A percentile compares a stretch with the other conserved stretches of the same genome.
phyloP scores from a whole-genome alignment of 371 early-diverging fungal species.

The Antonospora locustae region DNA sequence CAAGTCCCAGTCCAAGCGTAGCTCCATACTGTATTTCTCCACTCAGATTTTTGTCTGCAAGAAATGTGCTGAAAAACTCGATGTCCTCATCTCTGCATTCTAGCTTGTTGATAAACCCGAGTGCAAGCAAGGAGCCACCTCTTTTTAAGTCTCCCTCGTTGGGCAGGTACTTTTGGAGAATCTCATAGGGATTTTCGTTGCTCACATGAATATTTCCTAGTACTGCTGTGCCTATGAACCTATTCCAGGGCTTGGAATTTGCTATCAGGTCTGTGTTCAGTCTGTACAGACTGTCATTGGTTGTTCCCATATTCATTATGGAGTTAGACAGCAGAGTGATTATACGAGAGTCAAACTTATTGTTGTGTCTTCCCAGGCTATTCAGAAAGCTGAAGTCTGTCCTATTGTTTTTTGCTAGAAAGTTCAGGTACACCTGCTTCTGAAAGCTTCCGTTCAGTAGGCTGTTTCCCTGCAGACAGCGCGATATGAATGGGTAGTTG shows the following conservation, averaged over 20 bases:
- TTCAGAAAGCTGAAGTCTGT: conserved; percentile 36
- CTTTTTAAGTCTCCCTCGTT: conserved; percentile 61
- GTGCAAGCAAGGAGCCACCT: conserved; percentile 86
- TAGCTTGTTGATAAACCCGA: conserved; percentile 87
- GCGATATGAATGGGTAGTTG: no score
- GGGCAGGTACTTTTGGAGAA: conserved; percentile 58
- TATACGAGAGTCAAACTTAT: no score
- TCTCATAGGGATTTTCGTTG: conserved; percentile 28
- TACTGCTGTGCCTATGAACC: conserved; percentile 90
- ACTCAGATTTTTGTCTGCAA: conserved; percentile 57
- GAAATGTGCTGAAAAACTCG: conserved; percentile 64
- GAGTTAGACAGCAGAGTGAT: conserved; percentile 59
- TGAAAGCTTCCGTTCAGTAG: conserved; percentile 22
- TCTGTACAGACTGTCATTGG: conserved; percentile 86
- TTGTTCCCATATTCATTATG: conserved; percentile 89
- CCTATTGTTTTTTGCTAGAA: conserved; percentile 19
- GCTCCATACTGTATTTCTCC: conserved; percentile 91
- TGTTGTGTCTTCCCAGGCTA: no score
- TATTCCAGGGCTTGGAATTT: conserved; percentile 90
- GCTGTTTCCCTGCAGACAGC: no score
- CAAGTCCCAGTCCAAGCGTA: conserved; percentile 72
- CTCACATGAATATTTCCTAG: conserved; percentile 87
- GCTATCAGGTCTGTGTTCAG: conserved; percentile 88
- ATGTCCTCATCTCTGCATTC: conserved; percentile 64
- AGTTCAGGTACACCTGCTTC: conserved; percentile 14